Evolutionary conservation across 1,139 yeast species (phyloP), one percentile per base, ranked within the genome.

Genomic region (Kluyveromyces sp.): DNA sequence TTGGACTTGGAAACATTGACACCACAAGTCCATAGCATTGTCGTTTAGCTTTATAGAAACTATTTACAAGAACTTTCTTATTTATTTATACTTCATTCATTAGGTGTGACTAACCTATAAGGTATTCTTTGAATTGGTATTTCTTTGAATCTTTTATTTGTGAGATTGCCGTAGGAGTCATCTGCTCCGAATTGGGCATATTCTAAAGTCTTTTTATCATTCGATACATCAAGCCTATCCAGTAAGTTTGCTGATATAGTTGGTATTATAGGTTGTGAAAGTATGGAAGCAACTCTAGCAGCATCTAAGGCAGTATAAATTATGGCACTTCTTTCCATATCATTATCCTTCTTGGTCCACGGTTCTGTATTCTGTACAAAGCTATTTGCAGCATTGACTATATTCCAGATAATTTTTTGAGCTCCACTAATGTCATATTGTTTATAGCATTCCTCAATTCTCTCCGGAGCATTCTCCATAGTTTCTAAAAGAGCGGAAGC

Each of bases 251-350:
- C 52, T 0, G 95, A 66, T 42, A 87, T 69, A 2, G 68, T 66
- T 0, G 97, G 97, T 42, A 86, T 78, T 29, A 90, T 71, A 1
- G 96, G 88, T 49, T 75, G 78, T 29, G 85, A 71, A 36, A 86
- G 61, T 8, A 92, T 78, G 0, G 92, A 74, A 15, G 78, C 61
- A 0, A 87, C 75, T 50, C 98, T 73, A 15, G 81, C 73, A 0
- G 81, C 74, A 56, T 92, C 97, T 8, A 86, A 76, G 1, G 87
- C 84, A 27, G 77, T 61, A 50, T 74, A 79, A 1, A 89, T 78
- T 10, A 79, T 74, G 42, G 72, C 67, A 58, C 77, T 79, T 51
- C 75, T 80, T 2, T 51, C 52, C 8, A 52, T 57, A 0, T 57
- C 21, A 15, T 15, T 15, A 15, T 15, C 57, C 4, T 58, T 55